Conservation (phyloP, 2,329 filamentous ascomycete genomes). For the Talaromyces marneffei region DNA sequence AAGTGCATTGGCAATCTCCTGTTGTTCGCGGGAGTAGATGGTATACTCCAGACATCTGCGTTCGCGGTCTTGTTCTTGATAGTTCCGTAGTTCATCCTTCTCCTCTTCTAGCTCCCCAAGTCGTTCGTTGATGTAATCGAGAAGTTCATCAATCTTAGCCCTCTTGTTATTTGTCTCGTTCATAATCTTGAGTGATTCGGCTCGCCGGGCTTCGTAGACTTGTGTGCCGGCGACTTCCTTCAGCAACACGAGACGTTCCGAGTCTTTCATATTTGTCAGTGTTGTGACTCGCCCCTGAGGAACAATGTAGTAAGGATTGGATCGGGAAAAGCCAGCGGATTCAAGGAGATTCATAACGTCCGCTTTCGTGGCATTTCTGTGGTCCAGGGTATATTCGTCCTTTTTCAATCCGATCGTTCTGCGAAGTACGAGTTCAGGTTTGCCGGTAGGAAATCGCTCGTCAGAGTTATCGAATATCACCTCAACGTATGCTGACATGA, state of each 20-base stretch:
- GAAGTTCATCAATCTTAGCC: conserved; percentile 84
- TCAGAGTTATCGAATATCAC: conserved; percentile 98
- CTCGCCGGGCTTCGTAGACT: conserved; percentile 86
- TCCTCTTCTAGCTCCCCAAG: conserved; percentile 89
- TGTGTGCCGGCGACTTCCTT: conserved; percentile 99
- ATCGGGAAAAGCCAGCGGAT: conserved; percentile 91
- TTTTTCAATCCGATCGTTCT: conserved; percentile 97
- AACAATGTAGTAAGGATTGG: conserved; percentile 98
- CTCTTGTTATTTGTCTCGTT: conserved; percentile 92
- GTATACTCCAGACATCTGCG: conserved; percentile 89
- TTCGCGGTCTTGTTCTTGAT: conserved; percentile 91
- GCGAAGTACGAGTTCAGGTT: conserved; percentile 81
- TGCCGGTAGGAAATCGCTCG: conserved; percentile 88
- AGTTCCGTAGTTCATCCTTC: conserved; percentile 89
- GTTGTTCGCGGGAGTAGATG: conserved; percentile 84
- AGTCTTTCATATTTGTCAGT: conserved; percentile 97
- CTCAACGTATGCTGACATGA: conserved; percentile 99
- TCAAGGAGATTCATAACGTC: conserved; percentile 95
- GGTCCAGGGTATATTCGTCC: conserved; percentile 95
- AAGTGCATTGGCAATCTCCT: conserved; percentile 68
- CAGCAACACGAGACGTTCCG: conserved; percentile 77
- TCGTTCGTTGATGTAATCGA: conserved; percentile 87
- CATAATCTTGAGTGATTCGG: conserved; percentile 95
- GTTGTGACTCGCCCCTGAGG: conserved; percentile 94
- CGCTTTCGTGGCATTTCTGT: conserved; percentile 89